Percentiles rank a stretch among this genome's conserved stretches.
Evolutionary conservation across 345 rosid genomes (phyloP).

Genomic region (Aethionema arabicum): DNA sequence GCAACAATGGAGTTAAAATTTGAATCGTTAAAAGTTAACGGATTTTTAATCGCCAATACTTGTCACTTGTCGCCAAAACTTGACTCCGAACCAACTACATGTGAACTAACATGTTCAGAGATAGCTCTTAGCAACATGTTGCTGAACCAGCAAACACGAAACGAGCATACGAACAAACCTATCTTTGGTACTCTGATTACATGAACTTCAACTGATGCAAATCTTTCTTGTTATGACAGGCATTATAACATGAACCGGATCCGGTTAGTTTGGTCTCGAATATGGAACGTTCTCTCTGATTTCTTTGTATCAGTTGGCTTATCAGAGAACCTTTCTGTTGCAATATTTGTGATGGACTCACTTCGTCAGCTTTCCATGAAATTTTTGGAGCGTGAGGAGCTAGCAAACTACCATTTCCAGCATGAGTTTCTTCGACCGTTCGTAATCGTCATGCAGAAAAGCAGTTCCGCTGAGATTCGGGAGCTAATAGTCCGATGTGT

Average conservation of each 20-base stretch:
- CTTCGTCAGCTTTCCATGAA: slow-evolving; percentile 98
- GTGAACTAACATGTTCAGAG: too few relatives aligned
- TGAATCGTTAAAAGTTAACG: too few relatives aligned
- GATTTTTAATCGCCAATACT: too few relatives aligned
- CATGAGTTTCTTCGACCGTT: slow-evolving; percentile 93
- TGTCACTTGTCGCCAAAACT: too few relatives aligned
- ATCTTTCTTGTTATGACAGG: slow-evolving; percentile 49
- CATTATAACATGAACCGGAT: slow-evolving; percentile 97
- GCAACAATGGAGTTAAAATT: too few relatives aligned
- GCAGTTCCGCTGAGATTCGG: slow-evolving; percentile 75
- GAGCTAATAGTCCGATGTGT: slow-evolving; percentile 89
- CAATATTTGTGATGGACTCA: slow-evolving; percentile 98
- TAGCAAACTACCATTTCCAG: slow-evolving; percentile 96
- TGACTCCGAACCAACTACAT: too few relatives aligned
- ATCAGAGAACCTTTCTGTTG: slow-evolving; percentile 94
- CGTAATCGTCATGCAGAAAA: slow-evolving; percentile 88
- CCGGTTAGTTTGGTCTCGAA: slow-evolving; percentile 95
- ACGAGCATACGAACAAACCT: too few relatives aligned
- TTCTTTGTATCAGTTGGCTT: slow-evolving; percentile 95
- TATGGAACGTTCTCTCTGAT: slow-evolving; percentile 94
- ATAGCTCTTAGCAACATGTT: too few relatives aligned
- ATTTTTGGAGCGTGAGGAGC: slow-evolving; percentile 93
- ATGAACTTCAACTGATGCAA: slow-evolving; percentile 6
- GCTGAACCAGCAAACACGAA: too few relatives aligned
- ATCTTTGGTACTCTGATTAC: background rate